Conservation (phyloP, 371 early-diverging fungal genomes). For the Capillidium heterosporum region DNA sequence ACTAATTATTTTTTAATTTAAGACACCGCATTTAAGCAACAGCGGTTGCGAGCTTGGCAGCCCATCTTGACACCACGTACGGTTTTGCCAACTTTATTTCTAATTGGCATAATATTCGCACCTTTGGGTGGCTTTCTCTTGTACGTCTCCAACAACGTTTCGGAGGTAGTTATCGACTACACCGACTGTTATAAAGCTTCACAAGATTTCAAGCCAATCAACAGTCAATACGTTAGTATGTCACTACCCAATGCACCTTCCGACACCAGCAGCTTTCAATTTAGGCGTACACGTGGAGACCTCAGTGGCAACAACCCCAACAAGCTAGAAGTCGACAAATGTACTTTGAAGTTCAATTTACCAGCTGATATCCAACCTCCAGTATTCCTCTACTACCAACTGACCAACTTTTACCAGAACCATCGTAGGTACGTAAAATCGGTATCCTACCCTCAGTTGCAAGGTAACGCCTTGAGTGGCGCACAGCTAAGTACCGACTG, state of each 20-base stretch:
- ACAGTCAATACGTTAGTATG: neutral
- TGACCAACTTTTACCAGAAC: slow-evolving; percentile 97
- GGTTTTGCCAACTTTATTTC: slow-evolving; percentile 79
- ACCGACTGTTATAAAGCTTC: slow-evolving; percentile 36
- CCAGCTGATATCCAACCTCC: slow-evolving; percentile 45
- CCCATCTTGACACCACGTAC: slow-evolving; percentile 89
- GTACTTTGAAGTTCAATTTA: slow-evolving; percentile 59
- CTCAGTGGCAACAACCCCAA: neutral
- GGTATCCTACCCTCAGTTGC: slow-evolving; percentile 63
- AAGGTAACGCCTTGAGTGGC: slow-evolving; percentile 30
- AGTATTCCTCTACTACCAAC: slow-evolving; percentile 82
- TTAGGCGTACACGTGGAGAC: neutral
- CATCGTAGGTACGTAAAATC: slow-evolving; percentile 90
- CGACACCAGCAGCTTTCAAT: no score
- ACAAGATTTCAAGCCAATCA: neutral
- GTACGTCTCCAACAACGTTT: slow-evolving; percentile 43
- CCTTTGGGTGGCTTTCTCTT: slow-evolving; percentile 73
- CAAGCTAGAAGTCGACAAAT: slow-evolving; percentile 17
- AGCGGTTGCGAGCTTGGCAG: slow-evolving; percentile 93
- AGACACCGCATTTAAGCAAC: slow-evolving; percentile 95
- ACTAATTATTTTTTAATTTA: no score
- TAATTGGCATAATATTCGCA: slow-evolving; percentile 80
- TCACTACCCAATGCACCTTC: neutral
- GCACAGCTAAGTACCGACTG: slow-evolving; percentile 11
- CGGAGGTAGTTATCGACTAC: slow-evolving; percentile 80